A percentile compares a stretch with the other conserved stretches of the same genome.
phyloP scores from a whole-genome alignment of 2,329 filamentous ascomycete genomes.

The Colletotrichum sp. region DNA sequence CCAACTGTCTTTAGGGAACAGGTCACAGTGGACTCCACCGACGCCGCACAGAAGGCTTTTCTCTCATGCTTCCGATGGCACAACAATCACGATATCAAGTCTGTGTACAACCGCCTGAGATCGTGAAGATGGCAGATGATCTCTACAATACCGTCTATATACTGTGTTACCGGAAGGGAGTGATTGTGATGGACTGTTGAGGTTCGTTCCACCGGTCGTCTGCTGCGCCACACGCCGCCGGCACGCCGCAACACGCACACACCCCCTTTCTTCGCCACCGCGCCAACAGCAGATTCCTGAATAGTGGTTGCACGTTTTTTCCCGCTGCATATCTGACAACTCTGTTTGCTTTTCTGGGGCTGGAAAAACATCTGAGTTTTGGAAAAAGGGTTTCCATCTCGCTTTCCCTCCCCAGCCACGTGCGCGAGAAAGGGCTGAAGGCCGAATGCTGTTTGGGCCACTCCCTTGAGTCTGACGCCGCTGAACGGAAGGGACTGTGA shows the following conservation, averaged over 20 bases:
- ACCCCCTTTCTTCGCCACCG: not conserved
- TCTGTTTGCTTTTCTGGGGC: not conserved
- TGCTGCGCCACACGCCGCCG: not conserved
- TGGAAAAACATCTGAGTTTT: not conserved
- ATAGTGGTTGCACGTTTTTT: not conserved
- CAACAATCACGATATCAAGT: not conserved
- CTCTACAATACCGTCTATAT: not conserved
- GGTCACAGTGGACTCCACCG: not conserved
- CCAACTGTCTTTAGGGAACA: not conserved
- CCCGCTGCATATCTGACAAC: not conserved
- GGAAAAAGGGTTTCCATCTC: too few species aligned
- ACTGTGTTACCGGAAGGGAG: not conserved
- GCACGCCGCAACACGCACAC: not conserved
- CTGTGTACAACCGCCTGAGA: rapidly evolving
- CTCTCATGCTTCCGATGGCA: not conserved
- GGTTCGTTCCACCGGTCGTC: not conserved
- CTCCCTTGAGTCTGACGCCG: not conserved
- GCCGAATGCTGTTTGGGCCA: not conserved
- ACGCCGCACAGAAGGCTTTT: not conserved
- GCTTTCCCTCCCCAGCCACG: too few species aligned
- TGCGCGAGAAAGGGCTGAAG: not conserved
- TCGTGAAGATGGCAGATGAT: not conserved
- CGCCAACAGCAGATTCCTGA: not conserved
- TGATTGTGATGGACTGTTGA: not conserved
- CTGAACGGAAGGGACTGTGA: not conserved